phyloP scores from a whole-genome alignment of 306 rosid species.

The Corylus heterophylla region DNA sequence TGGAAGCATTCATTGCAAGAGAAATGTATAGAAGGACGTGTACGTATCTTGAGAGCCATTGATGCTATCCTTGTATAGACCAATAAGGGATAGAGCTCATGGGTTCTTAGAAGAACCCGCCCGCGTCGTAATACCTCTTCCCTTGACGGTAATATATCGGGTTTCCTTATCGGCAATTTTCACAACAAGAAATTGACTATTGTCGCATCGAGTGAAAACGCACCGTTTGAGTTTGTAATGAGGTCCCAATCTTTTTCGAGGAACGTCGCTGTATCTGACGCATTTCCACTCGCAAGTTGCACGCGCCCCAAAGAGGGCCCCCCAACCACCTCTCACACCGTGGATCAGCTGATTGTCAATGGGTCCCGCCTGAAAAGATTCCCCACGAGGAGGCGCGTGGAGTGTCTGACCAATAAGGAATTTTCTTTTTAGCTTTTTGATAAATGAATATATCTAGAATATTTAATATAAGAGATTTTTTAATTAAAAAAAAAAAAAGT shows the following conservation, averaged over 20 bases:
- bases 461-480: background rate
- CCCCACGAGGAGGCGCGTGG: background rate
- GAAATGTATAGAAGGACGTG: too few relatives aligned
- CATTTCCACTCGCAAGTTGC: background rate
- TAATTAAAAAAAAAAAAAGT: too few relatives aligned
- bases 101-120: background rate
- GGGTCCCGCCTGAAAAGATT: background rate
- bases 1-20: too few relatives aligned
- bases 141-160: too few relatives aligned
- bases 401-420: background rate
- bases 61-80: background rate
- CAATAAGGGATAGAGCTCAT: background rate
- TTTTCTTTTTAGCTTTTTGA: too few relatives aligned
- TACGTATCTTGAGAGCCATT: background rate
- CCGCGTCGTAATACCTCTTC: too few relatives aligned
- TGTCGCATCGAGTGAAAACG: slow-evolving; percentile 20
- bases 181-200: too few relatives aligned
- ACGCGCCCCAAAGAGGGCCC: slow-evolving; percentile 24
- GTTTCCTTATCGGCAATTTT: too few relatives aligned
- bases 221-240: slow-evolving; percentile 35
- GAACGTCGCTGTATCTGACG: background rate
- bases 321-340: background rate
- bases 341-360: background rate
- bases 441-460: too few relatives aligned
- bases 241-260: background rate